phyloP scores from a whole-genome alignment of 768 basidiomycete genomes.

The Postia placenta region DNA sequence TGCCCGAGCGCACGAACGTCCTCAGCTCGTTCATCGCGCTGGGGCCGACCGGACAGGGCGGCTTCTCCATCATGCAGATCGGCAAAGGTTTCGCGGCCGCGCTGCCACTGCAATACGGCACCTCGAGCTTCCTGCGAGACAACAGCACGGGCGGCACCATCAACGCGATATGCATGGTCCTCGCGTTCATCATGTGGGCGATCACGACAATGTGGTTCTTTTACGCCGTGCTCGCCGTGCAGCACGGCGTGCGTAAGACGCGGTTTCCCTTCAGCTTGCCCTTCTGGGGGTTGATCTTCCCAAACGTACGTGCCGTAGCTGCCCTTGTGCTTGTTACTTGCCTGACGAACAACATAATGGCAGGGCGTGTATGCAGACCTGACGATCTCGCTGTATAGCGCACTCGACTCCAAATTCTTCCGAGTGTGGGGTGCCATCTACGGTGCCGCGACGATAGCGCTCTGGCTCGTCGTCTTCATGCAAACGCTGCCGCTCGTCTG shows the following conservation, averaged over 20 bases:
- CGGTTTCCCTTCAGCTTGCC: constrained; percentile 37
- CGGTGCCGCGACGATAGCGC: constrained; percentile 38
- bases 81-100: constrained; percentile 33
- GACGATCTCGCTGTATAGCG: constrained; percentile 44
- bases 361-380: constrained; percentile 65
- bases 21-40: constrained; percentile 43
- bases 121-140: constrained; percentile 26
- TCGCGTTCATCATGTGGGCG: constrained; percentile 43
- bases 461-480: constrained; percentile 45
- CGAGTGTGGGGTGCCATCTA: constrained; percentile 54
- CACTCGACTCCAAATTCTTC: constrained; percentile 49
- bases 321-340: too few species aligned
- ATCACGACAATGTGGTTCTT: constrained; percentile 47
- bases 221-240: constrained; percentile 37
- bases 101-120: constrained; percentile 26
- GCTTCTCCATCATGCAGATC: constrained; percentile 37
- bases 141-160: constrained; percentile 34
- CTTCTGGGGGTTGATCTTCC: constrained; percentile 56
- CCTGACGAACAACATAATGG: too few species aligned
- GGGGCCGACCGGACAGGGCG: constrained; percentile 50
- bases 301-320: constrained; percentile 45
- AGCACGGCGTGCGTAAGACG: constrained; percentile 22
- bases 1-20: constrained; percentile 33
- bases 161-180: constrained; percentile 39
- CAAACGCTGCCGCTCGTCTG: constrained; percentile 34